Evolutionary conservation across 352 stramenopile genomes (phyloP), one percentile per base, ranked within the genome.

Genomic region (Thalassiosira gravida): DNA sequence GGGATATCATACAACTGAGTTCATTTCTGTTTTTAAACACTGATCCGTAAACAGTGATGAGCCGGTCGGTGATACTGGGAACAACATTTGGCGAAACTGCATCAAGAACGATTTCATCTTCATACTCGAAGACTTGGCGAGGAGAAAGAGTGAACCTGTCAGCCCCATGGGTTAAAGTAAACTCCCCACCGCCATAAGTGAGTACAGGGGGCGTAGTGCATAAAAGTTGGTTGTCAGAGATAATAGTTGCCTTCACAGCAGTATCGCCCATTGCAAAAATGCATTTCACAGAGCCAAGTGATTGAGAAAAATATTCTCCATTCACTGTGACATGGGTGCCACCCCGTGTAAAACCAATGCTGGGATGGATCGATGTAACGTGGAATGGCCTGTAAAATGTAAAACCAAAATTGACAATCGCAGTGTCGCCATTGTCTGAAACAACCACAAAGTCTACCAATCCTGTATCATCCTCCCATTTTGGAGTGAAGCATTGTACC

Each of bases 241-340:
- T 39, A 61, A 87, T 25, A 16, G 3, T 56, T 16, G 73, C 69
- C 11, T 74, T 30, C 2, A 72, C 62, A 63, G 72, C 18, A 52
- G 14, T 71, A 22, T 52, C 57, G 39, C 56, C 69, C 14, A 6
- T 7, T 8, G 14, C 46, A 66, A 90, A 86, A 24, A 70, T 37
- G 49, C 83, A 90, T 25, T 56, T 7, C 14, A 86, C 32, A 18
- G 42, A n/a, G 24, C 68, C 74, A 55, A 49, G 56, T 37, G 30
- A 64, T 59, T 80, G 42, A 64, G 57, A 74, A 27, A 91, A 88
- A 55, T 85, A 6, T 14, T 29, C n/a, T 14, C 85, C 83, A 0
- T 50, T 29, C 13, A 87, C 25, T 35, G 49, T 69, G 3, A 90
- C 68, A 44, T 32, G 20, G 29, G 79, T 87, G 1, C 79, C 83